A percentile compares a stretch with the other conserved stretches of the same genome.
phyloP scores from a whole-genome alignment of 2,329 filamentous ascomycete genomes.

The Talaromyces marneffei region DNA sequence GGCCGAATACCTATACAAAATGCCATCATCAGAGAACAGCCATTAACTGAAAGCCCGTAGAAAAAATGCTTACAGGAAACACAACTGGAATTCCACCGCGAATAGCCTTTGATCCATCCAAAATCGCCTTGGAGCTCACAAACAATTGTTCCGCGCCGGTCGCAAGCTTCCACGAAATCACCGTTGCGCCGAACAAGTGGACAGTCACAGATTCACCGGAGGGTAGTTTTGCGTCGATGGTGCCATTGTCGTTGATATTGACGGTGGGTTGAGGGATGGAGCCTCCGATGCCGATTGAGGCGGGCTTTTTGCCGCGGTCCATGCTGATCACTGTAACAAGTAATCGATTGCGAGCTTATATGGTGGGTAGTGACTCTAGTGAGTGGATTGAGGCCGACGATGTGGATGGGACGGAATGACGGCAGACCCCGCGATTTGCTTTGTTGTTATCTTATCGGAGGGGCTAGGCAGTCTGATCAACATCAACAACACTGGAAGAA shows the following conservation, averaged over 20 bases:
- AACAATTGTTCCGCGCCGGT: conserved; percentile 77
- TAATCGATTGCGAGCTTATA: not conserved
- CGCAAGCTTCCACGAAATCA: conserved; percentile 86
- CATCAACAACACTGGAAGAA: not conserved
- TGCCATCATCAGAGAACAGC: not conserved
- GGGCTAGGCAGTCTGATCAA: not conserved
- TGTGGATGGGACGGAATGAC: not conserved
- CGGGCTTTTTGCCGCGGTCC: conserved; percentile 78
- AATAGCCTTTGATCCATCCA: conserved; percentile 85
- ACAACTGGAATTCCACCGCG: conserved; percentile 88
- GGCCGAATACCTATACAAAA: conserved; percentile 66
- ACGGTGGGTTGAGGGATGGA: conserved; percentile 72
- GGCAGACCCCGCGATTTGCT: not conserved
- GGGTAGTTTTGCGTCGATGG: conserved; percentile 72
- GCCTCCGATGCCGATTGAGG: conserved; percentile 67
- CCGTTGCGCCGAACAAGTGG: conserved; percentile 84
- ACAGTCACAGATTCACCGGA: conserved; percentile 82
- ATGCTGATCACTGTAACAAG: conserved; percentile 39
- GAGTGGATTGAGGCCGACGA: not conserved
- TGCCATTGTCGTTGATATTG: conserved; percentile 60
- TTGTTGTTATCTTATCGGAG: not conserved
- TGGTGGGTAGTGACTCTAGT: not conserved
- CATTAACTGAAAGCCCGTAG: not conserved
- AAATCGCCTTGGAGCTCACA: conserved; percentile 69
- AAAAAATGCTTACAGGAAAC: conserved; percentile 68